Evolutionary conservation across 1,284 basidiomycete species (phyloP), one percentile per base, ranked within the genome.

Genomic region (Cryptococcus sp.): DNA sequence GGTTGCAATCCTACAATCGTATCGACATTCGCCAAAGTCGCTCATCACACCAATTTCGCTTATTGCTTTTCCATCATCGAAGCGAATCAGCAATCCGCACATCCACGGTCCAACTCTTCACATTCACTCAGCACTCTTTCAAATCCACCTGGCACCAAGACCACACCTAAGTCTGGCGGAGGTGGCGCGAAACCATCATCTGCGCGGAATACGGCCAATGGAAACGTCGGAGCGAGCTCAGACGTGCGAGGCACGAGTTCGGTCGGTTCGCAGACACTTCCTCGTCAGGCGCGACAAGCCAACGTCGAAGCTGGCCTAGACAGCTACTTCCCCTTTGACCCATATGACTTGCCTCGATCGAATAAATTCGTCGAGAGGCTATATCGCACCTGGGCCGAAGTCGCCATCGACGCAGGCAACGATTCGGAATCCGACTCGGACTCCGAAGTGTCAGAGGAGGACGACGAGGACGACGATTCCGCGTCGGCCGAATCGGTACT

Each of bases 241-340:
- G 16, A 19, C 2, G n/a, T 6, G 3, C 42, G n/a, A 45, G 42
- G 42, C 1, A n/a, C 42, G 42, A 19, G 3, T 27, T 41, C n/a
- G 10, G 22, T 61, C 39, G 54, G 66, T n/a, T 61, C 64, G 15
- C 52, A 69, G 25, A 60, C 61, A 20, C 59, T 70, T 3, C 72
- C 77, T n/a, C 63, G 71, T 11, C 57, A 66, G 38, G 73, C 74
- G 4, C 64, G 77, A 30, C 75, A 78, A 57, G 54, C 63, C 23
- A 75, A 78, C 50, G 78, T 85, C 61, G 85, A 87, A 57, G 82
- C 85, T 6, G 91, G 93, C 58, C 82, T 98, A 50, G 93, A 94
- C 73, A 87, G 88, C 15, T 99, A 98, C 82, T 99, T 99, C 82
- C 96, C 96, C 0, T 99, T 99, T 74, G 96, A 99, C 75, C 96